Percentiles rank a stretch among this genome's conserved stretches.
Conservation (phyloP, 352 stramenopile species). For the Pythium rhizo-oryzae region DNA sequence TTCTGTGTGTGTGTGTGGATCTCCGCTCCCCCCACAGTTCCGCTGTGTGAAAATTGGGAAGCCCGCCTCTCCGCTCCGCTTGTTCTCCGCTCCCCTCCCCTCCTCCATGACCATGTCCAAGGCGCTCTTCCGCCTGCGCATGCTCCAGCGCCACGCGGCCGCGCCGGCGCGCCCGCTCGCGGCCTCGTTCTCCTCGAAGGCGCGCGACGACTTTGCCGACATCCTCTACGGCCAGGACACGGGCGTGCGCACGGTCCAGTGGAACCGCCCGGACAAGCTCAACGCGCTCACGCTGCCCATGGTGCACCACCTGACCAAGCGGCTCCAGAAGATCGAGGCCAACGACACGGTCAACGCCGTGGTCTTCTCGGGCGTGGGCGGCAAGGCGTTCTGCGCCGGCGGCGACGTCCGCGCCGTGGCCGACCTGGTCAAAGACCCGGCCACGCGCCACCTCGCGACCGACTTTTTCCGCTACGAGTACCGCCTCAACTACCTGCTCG, state of each 20-base stretch:
- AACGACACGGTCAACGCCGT: constrained; percentile 83
- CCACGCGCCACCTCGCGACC: constrained; percentile 66
- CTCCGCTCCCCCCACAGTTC: too few relatives aligned
- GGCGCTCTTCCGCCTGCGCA: constrained; percentile 41
- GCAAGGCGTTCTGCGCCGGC: constrained; percentile 94
- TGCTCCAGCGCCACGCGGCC: constrained; percentile 54
- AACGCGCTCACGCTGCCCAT: constrained; percentile 94
- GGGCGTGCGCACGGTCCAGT: constrained; percentile 79
- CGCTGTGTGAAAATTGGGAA: neutral
- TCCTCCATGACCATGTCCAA: constrained; percentile 24
- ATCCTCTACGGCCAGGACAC: constrained; percentile 82
- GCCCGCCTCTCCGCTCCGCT: neutral
- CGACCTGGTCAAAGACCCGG: constrained; percentile 73
- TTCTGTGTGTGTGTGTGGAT: neutral
- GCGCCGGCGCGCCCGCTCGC: constrained; percentile 23
- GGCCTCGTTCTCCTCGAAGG: constrained; percentile 37
- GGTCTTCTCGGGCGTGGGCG: constrained; percentile 80
- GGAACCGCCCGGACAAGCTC: constrained; percentile 92
- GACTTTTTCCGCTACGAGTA: constrained; percentile 98
- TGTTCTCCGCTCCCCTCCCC: neutral
- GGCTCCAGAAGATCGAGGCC: constrained; percentile 78
- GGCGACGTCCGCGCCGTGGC: constrained; percentile 94
- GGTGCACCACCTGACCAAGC: constrained; percentile 89
- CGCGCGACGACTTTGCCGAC: constrained; percentile 55
- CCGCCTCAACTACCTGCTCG: constrained; percentile 91